Evolutionary conservation across 2,329 filamentous ascomycete species (phyloP).

Genomic region (Pseudogymnoascus sp.): DNA sequence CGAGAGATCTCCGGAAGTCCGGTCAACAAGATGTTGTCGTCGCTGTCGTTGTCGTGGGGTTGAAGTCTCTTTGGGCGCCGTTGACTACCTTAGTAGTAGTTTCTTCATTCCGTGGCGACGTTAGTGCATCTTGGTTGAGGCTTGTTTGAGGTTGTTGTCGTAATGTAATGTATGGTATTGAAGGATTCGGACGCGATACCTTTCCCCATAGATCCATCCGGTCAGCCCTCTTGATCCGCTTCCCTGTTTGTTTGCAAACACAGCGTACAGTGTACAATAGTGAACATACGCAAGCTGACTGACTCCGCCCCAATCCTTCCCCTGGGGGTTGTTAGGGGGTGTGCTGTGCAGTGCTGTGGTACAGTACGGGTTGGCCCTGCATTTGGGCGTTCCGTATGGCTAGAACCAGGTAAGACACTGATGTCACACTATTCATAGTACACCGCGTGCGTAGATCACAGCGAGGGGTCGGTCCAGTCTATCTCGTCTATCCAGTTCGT

Average conservation of each 20-base stretch:
- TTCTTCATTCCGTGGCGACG: neutral
- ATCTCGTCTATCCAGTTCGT: neutral
- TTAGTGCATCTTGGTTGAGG: neutral
- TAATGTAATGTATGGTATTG: neutral
- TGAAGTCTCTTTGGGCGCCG: neutral
- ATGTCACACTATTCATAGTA: neutral
- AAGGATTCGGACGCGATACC: neutral
- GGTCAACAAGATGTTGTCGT: neutral
- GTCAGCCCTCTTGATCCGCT: neutral
- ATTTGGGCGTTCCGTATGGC: neutral
- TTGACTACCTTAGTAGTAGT: neutral
- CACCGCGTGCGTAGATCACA: neutral
- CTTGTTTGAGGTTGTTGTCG: neutral
- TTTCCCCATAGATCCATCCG: neutral
- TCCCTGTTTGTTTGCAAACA: neutral
- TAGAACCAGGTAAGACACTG: neutral
- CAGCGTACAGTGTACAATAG: neutral
- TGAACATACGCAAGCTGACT: neutral
- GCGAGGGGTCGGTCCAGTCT: too few species aligned
- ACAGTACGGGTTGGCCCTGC: neutral
- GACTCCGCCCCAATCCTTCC: neutral
- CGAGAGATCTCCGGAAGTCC: neutral
- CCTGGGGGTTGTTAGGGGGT: neutral
- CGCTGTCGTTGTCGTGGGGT: neutral
- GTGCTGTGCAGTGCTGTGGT: neutral